Evolutionary conservation across 2,329 filamentous ascomycete genomes (phyloP), one percentile per base, ranked within the genome.

Genomic region (Chaetomium olivaceum): DNA sequence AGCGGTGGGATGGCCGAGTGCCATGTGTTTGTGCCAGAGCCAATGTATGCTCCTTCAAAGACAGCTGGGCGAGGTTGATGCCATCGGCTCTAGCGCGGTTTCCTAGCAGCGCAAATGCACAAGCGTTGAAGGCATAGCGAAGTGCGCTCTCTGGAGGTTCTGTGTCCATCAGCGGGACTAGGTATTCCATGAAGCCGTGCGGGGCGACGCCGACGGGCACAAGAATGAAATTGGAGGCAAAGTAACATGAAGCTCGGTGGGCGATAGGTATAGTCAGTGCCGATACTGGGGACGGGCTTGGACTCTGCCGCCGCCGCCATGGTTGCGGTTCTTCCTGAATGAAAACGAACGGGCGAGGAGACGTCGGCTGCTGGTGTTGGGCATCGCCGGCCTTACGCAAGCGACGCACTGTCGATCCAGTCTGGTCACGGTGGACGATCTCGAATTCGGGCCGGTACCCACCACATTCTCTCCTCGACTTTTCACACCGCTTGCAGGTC

Each of bases 401-500:
- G 12, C 69, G 69, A 21, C 66, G 68, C 7, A 69, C 64, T 21
- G 69, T 71, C 21, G 72, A 70, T 16, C 64, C 65, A 9, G 71
- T 72, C 61, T 71, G 68, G 61, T 72, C 70, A 14, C 70, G 68
- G 50, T 72, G 70, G 46, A 72, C 66, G 27, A 71, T 64, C 48
- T 72, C 70, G 29, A 71, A 71, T 55, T 72, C 69, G 54, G 57
- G 64, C 16, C 69, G 58, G 62, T 72, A 72, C 25, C 70, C 70
- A 54, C 61, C 66, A 51, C 70, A 72, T 39, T 70, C 68, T 21
- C 70, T 65, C 62, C 62, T 68, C 12, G 69, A 71, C 59, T 72
- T 72, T 69, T 81, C 80, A 72, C 87, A 90, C 73, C 89, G 87
- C 43, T 83, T 83, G 75, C 87, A 90, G 2, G 84, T 87, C 16